These are phyloP conservation scores for Bryum argenteum DNA, from an alignment of 225 moss, liverwort and hornwort genomes.

Conservation along the genomic window DNA sequence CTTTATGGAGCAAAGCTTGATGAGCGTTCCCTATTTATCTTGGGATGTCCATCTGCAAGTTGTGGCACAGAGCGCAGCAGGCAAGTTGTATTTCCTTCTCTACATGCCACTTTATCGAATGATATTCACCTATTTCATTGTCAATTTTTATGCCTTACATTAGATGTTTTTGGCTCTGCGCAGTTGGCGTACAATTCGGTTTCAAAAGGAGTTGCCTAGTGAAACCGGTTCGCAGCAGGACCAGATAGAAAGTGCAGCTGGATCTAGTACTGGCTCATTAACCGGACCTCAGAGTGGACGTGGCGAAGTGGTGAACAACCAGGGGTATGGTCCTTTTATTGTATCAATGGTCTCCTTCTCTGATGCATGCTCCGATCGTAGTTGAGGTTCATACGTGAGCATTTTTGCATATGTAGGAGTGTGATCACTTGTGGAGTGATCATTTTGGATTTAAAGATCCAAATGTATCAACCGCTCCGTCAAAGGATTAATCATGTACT, in stretches of 20 bases:
- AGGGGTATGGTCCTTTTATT: slow-evolving; percentile 45
- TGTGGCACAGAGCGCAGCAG: slow-evolving; percentile 79
- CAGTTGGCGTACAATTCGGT: slow-evolving; percentile 95
- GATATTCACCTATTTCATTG: neutral
- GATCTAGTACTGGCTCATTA: slow-evolving; percentile 50
- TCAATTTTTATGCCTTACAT: neutral
- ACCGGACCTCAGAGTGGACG: slow-evolving; percentile 39
- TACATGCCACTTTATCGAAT: neutral
- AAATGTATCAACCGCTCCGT: neutral
- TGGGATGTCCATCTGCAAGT: slow-evolving; percentile 77
- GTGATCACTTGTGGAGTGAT: neutral
- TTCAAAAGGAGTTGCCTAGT: slow-evolving; percentile 68
- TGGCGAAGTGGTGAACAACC: slow-evolving; percentile 43
- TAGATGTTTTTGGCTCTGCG: slow-evolving; percentile 20
- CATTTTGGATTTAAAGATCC: neutral
- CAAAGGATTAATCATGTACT: neutral
- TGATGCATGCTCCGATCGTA: neutral
- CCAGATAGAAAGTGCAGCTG: slow-evolving; percentile 44
- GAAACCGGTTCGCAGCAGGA: slow-evolving; percentile 52
- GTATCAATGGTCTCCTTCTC: neutral
- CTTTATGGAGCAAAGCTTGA: slow-evolving; percentile 61
- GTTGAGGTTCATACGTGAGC: neutral
- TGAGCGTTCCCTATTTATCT: slow-evolving; percentile 81
- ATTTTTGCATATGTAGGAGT: neutral
- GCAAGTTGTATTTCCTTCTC: slow-evolving; percentile 33